phyloP scores from a whole-genome alignment of 139 green algal genomes.

The Haematococcus sp. region DNA sequence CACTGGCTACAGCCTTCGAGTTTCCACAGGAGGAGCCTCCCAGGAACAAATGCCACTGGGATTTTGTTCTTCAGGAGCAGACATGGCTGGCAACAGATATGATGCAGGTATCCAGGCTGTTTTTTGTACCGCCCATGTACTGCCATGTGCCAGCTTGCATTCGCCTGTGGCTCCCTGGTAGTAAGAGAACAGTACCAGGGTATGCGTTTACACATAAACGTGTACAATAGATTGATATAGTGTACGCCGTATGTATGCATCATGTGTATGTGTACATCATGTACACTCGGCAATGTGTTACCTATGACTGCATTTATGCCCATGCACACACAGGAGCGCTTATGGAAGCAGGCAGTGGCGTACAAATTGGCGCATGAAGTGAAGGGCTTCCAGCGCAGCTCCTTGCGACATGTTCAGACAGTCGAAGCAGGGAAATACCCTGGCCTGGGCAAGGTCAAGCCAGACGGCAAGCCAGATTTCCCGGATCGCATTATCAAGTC shows the following conservation, averaged over 20 bases:
- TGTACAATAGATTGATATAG: background rate
- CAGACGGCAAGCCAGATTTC: no score
- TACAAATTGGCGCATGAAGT: conserved; percentile 22
- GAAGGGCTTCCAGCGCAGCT: conserved; percentile 15
- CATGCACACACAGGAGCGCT: conserved; percentile 13
- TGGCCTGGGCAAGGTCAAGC: no score
- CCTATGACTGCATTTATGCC: background rate
- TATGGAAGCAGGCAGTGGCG: conserved; percentile 32
- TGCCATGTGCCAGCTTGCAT: background rate
- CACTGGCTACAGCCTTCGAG: conserved; percentile 18
- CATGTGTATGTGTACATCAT: no score
- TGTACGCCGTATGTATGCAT: background rate
- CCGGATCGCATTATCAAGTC: no score
- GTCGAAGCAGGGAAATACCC: no score
- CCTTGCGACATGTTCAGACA: conserved; percentile 2
- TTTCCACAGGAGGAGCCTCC: conserved; percentile 30
- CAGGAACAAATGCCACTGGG: conserved; percentile 30
- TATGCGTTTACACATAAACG: no score
- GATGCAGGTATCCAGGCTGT: background rate
- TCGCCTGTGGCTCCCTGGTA: no score
- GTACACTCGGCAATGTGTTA: no score
- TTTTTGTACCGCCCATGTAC: background rate
- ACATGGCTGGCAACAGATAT: conserved; percentile 28
- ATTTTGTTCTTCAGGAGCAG: conserved; percentile 41
- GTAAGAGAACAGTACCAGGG: no score